Evolutionary conservation across 2,329 filamentous ascomycete species (phyloP), one percentile per base, ranked within the genome.

Genomic region (Neonectria coccinea): DNA sequence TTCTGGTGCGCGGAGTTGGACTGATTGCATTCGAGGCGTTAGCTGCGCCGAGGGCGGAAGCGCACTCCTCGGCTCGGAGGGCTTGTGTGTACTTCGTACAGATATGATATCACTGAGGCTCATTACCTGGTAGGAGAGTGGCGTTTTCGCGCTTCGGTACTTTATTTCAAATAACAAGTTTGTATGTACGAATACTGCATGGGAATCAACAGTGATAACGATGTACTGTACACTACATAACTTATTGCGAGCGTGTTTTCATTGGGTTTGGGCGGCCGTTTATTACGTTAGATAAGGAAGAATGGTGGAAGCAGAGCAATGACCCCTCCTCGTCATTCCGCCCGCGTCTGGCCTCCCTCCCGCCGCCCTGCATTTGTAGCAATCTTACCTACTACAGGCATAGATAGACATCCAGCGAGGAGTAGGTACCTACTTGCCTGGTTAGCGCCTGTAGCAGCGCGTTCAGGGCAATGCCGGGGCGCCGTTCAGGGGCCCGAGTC

Each of bases 11-110:
- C 44, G 74, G 74, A 71, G 70, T 76, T 74, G 72, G 66, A 71
- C 71, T 76, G 71, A 74, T 72, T 76, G 74, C 73, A 77, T 75
- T 76, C 73, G 65, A 73, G 73, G 66, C 67, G 71, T 74, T 71
- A 61, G 62, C 67, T 68, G 62, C 67, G 63, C 62, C 65, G 63
- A 60, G 57, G 64, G 69, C 65, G 63, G 57, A 72, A 66, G 64
- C 31, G 42, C 27, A 54, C 60, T 65, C 57, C 51, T 45, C 54
- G 48, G 29, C 29, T 18, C 29, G n/a, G 56, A 10, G 59, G 61
- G 68, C 63, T 42, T 42, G 39, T 65, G 56, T 70, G 33, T 57
- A 20, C 20, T 22, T 22, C 22, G 22, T 22, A 59, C 60, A 59
- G 56, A 54, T 65, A 73, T 72, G 70, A 71, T 71, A 70, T 73